These are phyloP conservation scores for Fraxinus ornus DNA, from an alignment of 305 asterid species.

Conservation along the genomic window DNA sequence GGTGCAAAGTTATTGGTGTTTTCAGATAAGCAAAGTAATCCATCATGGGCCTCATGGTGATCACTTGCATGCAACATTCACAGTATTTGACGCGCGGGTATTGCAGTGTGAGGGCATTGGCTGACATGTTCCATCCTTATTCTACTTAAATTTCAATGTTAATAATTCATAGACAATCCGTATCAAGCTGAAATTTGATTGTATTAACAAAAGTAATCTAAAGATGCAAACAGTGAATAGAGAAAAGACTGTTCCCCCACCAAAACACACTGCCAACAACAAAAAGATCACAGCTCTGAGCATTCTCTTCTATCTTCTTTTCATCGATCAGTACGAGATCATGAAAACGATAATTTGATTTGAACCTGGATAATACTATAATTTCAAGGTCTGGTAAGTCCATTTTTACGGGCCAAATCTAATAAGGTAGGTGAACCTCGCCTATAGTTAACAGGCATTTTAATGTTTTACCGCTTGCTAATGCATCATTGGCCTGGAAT, in stretches of 20 bases:
- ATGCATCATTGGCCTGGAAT: not conserved
- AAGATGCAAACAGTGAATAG: not conserved
- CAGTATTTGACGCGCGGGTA: not conserved
- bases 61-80: not conserved
- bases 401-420: not conserved
- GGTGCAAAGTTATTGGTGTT: not conserved
- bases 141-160: not conserved
- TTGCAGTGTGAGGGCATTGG: not conserved
- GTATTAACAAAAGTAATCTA: conserved; percentile 1
- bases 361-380: not conserved
- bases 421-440: not conserved
- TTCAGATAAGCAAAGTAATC: not conserved
- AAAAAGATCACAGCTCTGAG: not conserved
- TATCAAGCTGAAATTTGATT: not conserved
- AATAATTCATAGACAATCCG: not conserved
- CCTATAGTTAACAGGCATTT: not conserved
- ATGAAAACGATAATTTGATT: not conserved
- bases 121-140: not conserved
- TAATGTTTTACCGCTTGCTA: not conserved
- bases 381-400: not conserved
- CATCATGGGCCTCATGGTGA: not conserved
- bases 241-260: not conserved
- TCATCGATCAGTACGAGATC: not conserved
- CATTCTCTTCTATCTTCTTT: not conserved
- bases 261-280: not conserved